phyloP scores from a whole-genome alignment of 2,329 filamentous ascomycete species.

The Botryotinia narcissicola region DNA sequence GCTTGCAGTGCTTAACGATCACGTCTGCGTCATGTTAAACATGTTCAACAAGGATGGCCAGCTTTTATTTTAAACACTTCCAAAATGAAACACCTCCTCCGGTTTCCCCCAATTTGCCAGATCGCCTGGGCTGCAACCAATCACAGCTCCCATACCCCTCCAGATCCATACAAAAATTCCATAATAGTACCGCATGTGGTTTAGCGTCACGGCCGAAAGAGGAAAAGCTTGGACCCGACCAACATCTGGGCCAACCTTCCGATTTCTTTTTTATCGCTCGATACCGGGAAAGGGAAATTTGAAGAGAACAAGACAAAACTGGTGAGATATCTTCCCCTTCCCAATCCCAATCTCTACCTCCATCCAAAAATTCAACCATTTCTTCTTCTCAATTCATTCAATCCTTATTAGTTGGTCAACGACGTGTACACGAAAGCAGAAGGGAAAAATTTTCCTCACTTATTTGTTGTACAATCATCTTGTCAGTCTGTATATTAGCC shows the following conservation, averaged over 20 bases:
- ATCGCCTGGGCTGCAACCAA: neutral
- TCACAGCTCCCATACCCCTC: rapidly evolving
- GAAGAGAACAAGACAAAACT: neutral
- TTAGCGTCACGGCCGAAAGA: neutral
- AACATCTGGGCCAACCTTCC: neutral
- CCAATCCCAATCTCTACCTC: too few relatives aligned
- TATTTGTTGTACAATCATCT: neutral
- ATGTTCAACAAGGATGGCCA: neutral
- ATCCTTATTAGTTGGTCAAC: neutral
- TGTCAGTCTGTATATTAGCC: neutral
- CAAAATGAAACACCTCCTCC: neutral
- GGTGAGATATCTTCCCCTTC: neutral
- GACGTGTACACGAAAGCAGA: neutral
- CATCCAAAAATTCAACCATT: neutral
- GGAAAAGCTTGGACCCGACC: constrained; percentile 9
- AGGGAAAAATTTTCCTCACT: neutral
- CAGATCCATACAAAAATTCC: neutral
- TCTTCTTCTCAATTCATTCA: neutral
- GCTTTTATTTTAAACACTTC: neutral
- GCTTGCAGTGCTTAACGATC: neutral
- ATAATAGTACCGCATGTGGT: neutral
- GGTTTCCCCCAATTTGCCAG: neutral
- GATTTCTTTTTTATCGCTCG: neutral
- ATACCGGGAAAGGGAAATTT: neutral
- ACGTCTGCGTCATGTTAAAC: constrained; percentile 2